Base-by-base conservation (phyloP, 1,139 yeast species). In the Komagataea norvegica region DNA sequence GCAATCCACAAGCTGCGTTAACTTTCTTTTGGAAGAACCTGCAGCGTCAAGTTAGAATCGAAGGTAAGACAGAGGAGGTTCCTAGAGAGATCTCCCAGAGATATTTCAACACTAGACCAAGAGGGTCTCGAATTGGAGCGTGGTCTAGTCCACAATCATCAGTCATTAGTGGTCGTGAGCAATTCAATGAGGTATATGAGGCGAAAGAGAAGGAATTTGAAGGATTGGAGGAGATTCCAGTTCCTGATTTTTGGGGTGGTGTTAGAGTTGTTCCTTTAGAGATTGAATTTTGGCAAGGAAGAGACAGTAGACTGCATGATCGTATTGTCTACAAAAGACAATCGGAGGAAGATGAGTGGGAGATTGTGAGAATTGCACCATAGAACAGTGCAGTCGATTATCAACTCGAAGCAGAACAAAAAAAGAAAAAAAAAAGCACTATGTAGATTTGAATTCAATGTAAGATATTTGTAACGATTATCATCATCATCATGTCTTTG, bases 231-330 rank as follows among this genome's bases (percentile, higher is more conserved):
- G 76, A 75, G 35, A 77, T 91, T 37, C 93, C 95, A 21, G 84
- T 95, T 51, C 98, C 98, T 15, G 88, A 85, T 23, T 79, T 69
- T 58, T 91, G 98, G 98, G 98, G 98, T 35, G 98, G 98, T 2
- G 61, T 91, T 38, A 71, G 95, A 54, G 72, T 91, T 22, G 78
- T 82, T 31, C 98, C 99, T 2, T 65, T 85, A 38, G 95, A 87
- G 56, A 74, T 91, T 50, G 98, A 91, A 63, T 91, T 91, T 57
- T 91, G 97, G 96, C 97, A 91, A 64, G 98, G 98, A 14, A 77
- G 98, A 45, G 72, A 76, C 43, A 83, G 86, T 55, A 74, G 99
- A 59, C 69, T 89, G 41, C 98, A 91, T 60, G 99, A 91, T 61
- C 74, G 98, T 54, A 68, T 88, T 41, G 74, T 79, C n/a, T 91